phyloP scores from a whole-genome alignment of 2,329 filamentous ascomycete genomes.

The Monosporascus sp. region DNA sequence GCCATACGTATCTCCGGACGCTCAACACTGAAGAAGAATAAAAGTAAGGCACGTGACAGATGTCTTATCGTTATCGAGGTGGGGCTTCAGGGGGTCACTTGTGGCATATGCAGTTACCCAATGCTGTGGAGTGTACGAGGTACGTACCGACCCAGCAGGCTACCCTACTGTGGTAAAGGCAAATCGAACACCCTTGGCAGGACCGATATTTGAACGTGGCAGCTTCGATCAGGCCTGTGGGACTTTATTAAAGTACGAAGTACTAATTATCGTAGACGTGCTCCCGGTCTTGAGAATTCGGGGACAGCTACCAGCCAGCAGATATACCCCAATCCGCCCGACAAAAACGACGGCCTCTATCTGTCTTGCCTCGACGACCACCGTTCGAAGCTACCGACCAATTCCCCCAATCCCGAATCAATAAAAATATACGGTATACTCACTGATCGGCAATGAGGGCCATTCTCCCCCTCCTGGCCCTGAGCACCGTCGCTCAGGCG shows the following conservation, averaged over 20 bases:
- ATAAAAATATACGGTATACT: not conserved
- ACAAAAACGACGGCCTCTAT: slow-evolving; percentile 9
- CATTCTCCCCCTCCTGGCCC: slow-evolving; percentile 61
- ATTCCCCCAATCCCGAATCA: slow-evolving; percentile 2
- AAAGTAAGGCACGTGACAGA: not conserved
- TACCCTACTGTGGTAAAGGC: not conserved
- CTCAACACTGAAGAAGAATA: not conserved
- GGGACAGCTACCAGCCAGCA: slow-evolving; percentile 5
- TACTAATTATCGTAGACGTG: no score
- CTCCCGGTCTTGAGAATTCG: no score
- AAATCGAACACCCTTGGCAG: slow-evolving; percentile 16
- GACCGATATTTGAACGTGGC: slow-evolving; percentile 45
- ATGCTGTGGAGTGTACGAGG: not conserved
- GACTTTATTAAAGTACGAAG: no score
- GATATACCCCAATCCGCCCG: slow-evolving; percentile 1
- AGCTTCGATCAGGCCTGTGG: slow-evolving; percentile 32
- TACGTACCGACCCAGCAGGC: not conserved
- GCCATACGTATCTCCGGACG: not conserved
- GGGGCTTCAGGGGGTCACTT: no score
- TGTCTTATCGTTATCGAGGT: not conserved
- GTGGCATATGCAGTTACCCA: no score
- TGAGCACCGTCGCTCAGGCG: slow-evolving; percentile 65
- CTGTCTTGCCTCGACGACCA: not conserved
- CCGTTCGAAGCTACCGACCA: not conserved
- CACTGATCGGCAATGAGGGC: slow-evolving; percentile 44